phyloP scores from a whole-genome alignment of 228 moss, liverwort and hornwort species.

The Sphagnum fallax region DNA sequence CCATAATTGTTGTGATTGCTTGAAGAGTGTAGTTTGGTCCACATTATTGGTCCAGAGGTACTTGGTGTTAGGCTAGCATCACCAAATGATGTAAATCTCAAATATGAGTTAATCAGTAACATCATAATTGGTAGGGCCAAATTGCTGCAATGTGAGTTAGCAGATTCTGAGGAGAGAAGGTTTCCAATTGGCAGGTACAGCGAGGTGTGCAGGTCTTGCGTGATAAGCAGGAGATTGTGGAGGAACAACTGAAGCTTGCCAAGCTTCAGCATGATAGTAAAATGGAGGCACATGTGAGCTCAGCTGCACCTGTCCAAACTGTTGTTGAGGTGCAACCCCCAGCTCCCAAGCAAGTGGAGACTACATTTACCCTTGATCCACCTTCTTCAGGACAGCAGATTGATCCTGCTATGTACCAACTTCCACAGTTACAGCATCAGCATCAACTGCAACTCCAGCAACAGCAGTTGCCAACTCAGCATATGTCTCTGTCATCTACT shows the following conservation, averaged over 20 bases:
- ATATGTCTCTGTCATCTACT: conserved; percentile 11
- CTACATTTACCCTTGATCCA: conserved; percentile 15
- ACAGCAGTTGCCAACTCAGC: conserved; percentile 31
- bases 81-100: neutral
- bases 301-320: conserved; percentile 20
- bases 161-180: neutral
- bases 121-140: neutral
- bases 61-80: neutral
- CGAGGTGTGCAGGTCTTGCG: conserved; percentile 74
- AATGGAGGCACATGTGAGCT: conserved; percentile 33
- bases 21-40: too few species aligned
- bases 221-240: conserved; percentile 64
- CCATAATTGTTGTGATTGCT: too few species aligned
- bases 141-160: neutral
- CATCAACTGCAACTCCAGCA: conserved; percentile 3
- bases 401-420: neutral
- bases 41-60: too few species aligned
- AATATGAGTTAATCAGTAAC: neutral
- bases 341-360: conserved; percentile 43
- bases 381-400: conserved; percentile 1
- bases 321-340: conserved; percentile 25
- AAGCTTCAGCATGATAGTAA: conserved; percentile 44
- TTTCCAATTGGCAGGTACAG: conserved; percentile 53
- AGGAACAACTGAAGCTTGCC: conserved; percentile 56
- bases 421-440: conserved; percentile 31